Percentiles rank a stretch among this genome's conserved stretches.
These are phyloP conservation scores for Chaetomium tenue DNA, from an alignment of 495 filamentous ascomycete species.

Conservation along the genomic window DNA sequence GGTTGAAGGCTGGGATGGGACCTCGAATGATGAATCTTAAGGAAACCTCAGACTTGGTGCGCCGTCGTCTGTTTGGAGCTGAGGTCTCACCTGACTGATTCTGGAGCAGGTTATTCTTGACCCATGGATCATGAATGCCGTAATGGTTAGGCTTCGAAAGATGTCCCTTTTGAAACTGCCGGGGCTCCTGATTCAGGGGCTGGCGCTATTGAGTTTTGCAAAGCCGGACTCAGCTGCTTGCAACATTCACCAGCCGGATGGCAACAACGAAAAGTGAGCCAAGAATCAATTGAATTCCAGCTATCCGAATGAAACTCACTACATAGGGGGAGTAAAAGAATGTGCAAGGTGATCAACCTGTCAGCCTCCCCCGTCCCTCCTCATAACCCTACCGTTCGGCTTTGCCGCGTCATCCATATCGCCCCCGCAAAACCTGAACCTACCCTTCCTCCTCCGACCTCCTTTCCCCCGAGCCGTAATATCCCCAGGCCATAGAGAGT, in stretches of 20 bases:
- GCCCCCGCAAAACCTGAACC: neutral
- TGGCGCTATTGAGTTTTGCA: too few relatives aligned
- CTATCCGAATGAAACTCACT: neutral
- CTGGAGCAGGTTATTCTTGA: too few relatives aligned
- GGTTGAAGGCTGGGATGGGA: neutral
- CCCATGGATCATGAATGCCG: too few relatives aligned
- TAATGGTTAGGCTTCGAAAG: too few relatives aligned
- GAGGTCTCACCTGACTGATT: too few relatives aligned
- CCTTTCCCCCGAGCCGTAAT: constrained; percentile 2
- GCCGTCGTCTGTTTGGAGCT: too few relatives aligned
- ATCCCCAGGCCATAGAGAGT: neutral
- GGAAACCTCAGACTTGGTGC: too few relatives aligned
- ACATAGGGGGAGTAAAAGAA: neutral
- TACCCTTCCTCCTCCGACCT: neutral
- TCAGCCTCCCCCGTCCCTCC: neutral
- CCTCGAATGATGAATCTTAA: neutral
- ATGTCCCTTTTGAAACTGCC: too few relatives aligned
- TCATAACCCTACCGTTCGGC: too few relatives aligned
- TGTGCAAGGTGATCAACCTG: neutral
- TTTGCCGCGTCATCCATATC: neutral
- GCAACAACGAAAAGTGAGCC: constrained; percentile 1
- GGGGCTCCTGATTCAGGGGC: too few relatives aligned
- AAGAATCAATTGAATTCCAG: neutral
- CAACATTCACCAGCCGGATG: neutral
- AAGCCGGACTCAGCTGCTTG: neutral